Percentiles rank a stretch among this genome's conserved stretches.
Evolutionary conservation across 805 yeast genomes (phyloP).

Genomic region (Nakazawaea ernobii): DNA sequence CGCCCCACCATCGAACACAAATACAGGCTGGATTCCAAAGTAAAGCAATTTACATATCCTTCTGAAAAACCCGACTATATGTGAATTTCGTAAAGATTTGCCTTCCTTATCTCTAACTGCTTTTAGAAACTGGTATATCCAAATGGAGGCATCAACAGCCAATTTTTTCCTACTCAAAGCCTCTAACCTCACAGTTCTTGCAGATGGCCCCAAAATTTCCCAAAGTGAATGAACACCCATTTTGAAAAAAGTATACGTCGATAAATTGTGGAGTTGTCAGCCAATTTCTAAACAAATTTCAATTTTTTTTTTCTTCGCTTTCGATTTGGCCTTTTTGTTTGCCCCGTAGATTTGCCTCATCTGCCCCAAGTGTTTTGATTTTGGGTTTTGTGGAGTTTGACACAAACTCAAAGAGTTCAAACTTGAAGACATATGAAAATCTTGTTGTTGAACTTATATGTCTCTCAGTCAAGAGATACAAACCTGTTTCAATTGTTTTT

Average conservation of each 20-base stretch:
- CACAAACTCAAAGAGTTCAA: too few species aligned
- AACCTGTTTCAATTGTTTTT: too few species aligned
- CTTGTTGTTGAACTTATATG: too few species aligned
- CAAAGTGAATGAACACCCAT: constrained; percentile 98
- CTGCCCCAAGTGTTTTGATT: too few species aligned
- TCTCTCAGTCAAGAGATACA: too few species aligned
- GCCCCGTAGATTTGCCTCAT: too few species aligned
- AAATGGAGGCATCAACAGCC: constrained; percentile 97
- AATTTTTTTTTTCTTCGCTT: neutral
- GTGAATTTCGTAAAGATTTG: constrained; percentile 68
- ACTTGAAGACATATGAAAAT: too few species aligned
- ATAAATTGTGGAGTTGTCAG: too few species aligned
- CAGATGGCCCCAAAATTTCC: constrained; percentile 86
- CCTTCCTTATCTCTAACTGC: constrained; percentile 91
- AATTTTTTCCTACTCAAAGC: constrained; percentile 69
- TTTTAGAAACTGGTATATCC: constrained; percentile 95
- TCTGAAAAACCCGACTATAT: constrained; percentile 91
- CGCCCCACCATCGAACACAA: constrained; percentile 95
- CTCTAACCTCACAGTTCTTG: constrained; percentile 86
- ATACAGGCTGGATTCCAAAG: constrained; percentile 83
- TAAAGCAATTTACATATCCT: constrained; percentile 86
- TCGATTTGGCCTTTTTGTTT: too few species aligned
- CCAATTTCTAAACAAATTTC: neutral
- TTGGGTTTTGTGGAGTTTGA: too few species aligned
- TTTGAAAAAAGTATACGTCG: neutral